phyloP scores from a whole-genome alignment of 352 stramenopile species.

The Stephanocyclus meneghinianus region DNA sequence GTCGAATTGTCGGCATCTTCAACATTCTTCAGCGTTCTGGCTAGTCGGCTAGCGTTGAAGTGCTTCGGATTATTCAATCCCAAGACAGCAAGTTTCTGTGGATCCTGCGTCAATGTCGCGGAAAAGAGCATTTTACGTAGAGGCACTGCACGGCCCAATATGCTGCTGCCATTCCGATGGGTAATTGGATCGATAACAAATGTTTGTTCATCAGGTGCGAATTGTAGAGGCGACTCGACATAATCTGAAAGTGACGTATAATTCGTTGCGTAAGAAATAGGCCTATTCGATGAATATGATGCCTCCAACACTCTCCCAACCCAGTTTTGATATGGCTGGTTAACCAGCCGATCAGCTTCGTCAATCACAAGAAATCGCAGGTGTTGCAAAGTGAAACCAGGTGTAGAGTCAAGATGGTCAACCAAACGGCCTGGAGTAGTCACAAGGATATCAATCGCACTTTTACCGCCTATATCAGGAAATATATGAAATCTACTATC shows the following conservation, averaged over 20 bases:
- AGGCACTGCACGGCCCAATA: constrained; percentile 61
- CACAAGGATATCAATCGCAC: constrained; percentile 94
- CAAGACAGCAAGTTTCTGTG: constrained; percentile 92
- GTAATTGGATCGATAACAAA: constrained; percentile 82
- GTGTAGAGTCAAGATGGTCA: constrained; percentile 94
- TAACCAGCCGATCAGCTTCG: constrained; percentile 95
- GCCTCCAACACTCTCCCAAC: constrained; percentile 88
- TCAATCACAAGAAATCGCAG: constrained; percentile 96
- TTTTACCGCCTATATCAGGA: constrained; percentile 76
- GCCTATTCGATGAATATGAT: constrained; percentile 57
- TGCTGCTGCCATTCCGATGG: constrained; percentile 27
- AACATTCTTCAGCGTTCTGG: constrained; percentile 66
- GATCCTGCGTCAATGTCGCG: constrained; percentile 96
- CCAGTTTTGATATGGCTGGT: constrained; percentile 97
- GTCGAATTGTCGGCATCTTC: constrained; percentile 58
- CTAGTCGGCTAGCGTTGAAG: constrained; percentile 80
- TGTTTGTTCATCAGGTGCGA: constrained; percentile 71
- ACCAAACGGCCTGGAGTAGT: constrained; percentile 94
- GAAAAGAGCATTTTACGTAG: constrained; percentile 95
- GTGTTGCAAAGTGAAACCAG: constrained; percentile 96
- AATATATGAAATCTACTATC: constrained; percentile 36
- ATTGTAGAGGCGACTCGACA: constrained; percentile 35
- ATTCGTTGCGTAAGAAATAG: constrained; percentile 4
- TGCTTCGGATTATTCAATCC: constrained; percentile 93
- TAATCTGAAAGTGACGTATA: constrained; percentile 28